A percentile compares a stretch with the other conserved stretches of the same genome.
phyloP scores from a whole-genome alignment of 2,329 filamentous ascomycete species.

The Paraconiothyrium sp. region DNA sequence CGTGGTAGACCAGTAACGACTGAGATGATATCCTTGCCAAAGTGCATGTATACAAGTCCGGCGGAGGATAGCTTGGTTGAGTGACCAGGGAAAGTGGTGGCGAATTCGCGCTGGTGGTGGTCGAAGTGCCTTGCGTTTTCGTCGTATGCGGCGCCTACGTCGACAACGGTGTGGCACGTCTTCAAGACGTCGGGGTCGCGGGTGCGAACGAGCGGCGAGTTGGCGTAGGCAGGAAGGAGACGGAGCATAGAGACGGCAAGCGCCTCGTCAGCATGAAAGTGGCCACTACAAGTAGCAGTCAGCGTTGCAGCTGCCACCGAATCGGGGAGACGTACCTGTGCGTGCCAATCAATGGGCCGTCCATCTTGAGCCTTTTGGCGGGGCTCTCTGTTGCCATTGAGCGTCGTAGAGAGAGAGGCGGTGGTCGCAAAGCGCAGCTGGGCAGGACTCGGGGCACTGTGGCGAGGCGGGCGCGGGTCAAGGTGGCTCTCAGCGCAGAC shows the following conservation, averaged over 20 bases:
- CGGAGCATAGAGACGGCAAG: conserved; percentile 96
- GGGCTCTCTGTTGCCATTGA: conserved; percentile 49
- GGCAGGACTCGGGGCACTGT: background rate
- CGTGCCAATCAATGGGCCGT: conserved; percentile 78
- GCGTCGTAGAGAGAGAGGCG: conserved; percentile 14
- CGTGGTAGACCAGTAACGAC: conserved; percentile 68
- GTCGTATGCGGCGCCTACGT: conserved; percentile 97
- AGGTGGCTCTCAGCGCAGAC: conserved; percentile 22
- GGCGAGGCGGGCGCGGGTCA: conserved; percentile 1
- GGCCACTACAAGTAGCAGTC: conserved; percentile 92
- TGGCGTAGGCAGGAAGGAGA: conserved; percentile 80
- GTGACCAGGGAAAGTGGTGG: conserved; percentile 82
- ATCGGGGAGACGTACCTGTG: conserved; percentile 69
- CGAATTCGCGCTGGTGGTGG: conserved; percentile 95
- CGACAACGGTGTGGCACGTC: conserved; percentile 92
- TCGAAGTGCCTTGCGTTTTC: conserved; percentile 81
- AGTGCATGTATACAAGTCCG: conserved; percentile 95
- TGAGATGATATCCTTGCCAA: conserved; percentile 84
- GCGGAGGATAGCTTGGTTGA: conserved; percentile 91
- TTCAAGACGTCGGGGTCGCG: conserved; percentile 82
- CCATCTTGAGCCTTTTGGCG: conserved; percentile 86
- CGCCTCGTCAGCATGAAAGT: conserved; percentile 99
- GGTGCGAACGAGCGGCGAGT: conserved; percentile 81
- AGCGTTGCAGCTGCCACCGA: conserved; percentile 34
- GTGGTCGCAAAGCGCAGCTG: background rate